Evolutionary conservation across 768 basidiomycete species (phyloP).

Genomic region (Mycena sanguinolenta): DNA sequence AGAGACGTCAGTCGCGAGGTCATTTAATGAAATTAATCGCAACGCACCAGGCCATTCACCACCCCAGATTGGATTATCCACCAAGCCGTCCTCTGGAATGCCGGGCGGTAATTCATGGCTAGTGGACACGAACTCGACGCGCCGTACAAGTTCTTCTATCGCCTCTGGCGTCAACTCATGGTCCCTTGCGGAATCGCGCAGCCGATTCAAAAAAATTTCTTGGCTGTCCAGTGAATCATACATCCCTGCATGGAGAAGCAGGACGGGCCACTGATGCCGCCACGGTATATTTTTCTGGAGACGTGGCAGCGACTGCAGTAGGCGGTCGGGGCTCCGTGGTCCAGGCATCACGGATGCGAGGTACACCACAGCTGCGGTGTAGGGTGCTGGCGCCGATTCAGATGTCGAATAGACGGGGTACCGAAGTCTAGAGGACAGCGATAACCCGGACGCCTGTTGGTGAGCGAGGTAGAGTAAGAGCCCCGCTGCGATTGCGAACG

Average conservation of each 20-base stretch:
- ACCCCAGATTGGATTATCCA: conserved; percentile 9
- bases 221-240: conserved; percentile 11
- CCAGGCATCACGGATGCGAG: background rate
- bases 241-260: conserved; percentile 18
- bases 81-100: background rate
- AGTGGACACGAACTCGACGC: conserved; percentile 11
- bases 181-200: background rate
- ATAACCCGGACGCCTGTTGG: background rate
- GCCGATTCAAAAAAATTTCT: background rate
- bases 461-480: background rate
- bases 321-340: background rate
- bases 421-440: background rate
- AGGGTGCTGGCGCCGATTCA: background rate
- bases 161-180: background rate
- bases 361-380: conserved; percentile 16
- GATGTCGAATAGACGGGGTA: background rate
- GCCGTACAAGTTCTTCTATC: conserved; percentile 1
- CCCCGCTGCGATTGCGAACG: background rate
- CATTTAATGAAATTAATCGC: too few species aligned
- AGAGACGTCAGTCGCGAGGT: background rate
- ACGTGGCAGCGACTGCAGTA: conserved; percentile 4
- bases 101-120: conserved; percentile 16
- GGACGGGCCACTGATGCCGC: conserved; percentile 16
- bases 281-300: conserved; percentile 16
- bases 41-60: conserved; percentile 23